Evolutionary conservation across 202 grass and related monocot genomes (phyloP), one percentile per base, ranked within the genome.

Genomic region (Zizania palustris): DNA sequence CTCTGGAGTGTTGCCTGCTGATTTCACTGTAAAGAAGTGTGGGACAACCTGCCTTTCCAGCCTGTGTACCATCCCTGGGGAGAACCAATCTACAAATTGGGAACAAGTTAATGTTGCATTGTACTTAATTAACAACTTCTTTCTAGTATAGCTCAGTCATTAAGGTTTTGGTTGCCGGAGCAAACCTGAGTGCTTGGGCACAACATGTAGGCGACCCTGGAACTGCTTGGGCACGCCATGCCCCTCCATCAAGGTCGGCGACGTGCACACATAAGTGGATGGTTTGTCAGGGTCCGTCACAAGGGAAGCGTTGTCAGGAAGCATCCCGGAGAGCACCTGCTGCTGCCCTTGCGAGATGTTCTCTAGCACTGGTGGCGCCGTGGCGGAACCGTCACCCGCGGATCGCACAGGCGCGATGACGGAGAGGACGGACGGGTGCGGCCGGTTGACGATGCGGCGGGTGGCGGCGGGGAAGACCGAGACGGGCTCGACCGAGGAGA

Each of bases 311-410:
- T 93, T 86, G 79, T 99, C 96, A 11, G 92, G 70, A 39, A 90
- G 89, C 85, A 93, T 75, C 22, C 75, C 83, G 3, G 96, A 92
- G 10, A 88, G 18, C 19, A 91, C 86, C 85, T 99, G 96, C 37
- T 93, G 84, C 69, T 99, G 96, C 19, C 96, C 96, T 39, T 99
- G 81, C 11, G 96, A 96, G 65, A 99, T 90, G 86, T 96, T 99
- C 86, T 99, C 96, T 20, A 99, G 73, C 54, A 80, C 78, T 3
- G 83, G 79, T 1, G 62, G 35, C 2, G 70, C 57, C 4, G 79
- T 45, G 37, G 74, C 54, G 50, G 50, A 22, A 20, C 63, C 65
- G 19, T 44, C 56, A 36, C 69, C 51, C 10, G 66, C 60, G 37
- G 77, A 60, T 6, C 85, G 87, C 61, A 93, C 96, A 1, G 90